Base-by-base conservation (phyloP, 2,329 filamentous ascomycete genomes). In the Xenoacremonium recifei region DNA sequence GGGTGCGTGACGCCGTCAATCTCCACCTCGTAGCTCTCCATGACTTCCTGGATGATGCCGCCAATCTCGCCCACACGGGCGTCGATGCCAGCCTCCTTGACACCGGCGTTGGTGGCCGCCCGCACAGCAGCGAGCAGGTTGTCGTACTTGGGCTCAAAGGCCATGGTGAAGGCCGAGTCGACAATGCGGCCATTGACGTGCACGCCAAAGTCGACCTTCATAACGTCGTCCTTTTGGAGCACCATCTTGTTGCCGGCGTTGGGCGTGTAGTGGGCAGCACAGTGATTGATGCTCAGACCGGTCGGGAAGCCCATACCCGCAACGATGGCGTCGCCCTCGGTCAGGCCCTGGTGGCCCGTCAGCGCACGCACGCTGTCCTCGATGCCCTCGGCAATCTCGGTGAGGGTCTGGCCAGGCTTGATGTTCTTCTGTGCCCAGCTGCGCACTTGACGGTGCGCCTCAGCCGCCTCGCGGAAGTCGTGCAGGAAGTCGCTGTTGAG, bases 1-100 rank as follows among this genome's bases (percentile, higher is more conserved):
- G 86, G 89, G 59, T 88, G 81, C 11, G 82, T 89, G 30, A 79
- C 81, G 48, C 89, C 89, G 63, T 85, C 82, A 51, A 95, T 79
- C 65, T 93, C 87, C 37, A 92, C 80, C 69, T 95, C 89, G 67
- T 92, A 93, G 66, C 87, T 91, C 70, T 95, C 90, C 89, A 95
- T 95, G 20, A 85, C 80, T 68, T 95, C 89, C 68, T 95, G 90
- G 56, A 95, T 92, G 15, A 81, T 76, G 9, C 80, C 86, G 46
- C 90, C 88, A 50, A 95, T 87, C 58, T 95, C 89, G 50, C 86
- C 84, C 57, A 96, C 84, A 42, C 91, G 84, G 35, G 89, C 90
- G 62, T 96, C 91, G 58, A 96, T 95, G 57, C 91, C 91, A 5
- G 91, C 90, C 72, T 95, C 87, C 39, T 59, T 56, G 25, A 96